Conservation (phyloP, 441 rosid species). For the Dalechampia spathulata region DNA sequence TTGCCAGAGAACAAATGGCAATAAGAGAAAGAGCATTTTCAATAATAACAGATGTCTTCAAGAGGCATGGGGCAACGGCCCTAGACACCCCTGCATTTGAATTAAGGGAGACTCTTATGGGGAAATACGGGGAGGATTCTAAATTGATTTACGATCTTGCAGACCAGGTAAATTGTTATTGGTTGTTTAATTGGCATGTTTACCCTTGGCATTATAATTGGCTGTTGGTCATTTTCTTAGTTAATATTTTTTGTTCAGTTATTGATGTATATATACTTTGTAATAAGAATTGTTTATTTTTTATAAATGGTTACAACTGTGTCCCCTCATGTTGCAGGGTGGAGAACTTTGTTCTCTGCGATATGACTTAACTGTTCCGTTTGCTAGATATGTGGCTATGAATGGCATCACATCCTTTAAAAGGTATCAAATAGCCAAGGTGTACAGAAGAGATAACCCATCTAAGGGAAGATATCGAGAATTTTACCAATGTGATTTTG, state of each 20-base stretch:
- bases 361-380: conserved; percentile 92
- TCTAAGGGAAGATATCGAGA: conserved; percentile 91
- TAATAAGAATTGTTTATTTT: neutral
- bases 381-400: conserved; percentile 92
- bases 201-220: neutral
- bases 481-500: conserved; percentile 96
- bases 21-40: conserved; percentile 77
- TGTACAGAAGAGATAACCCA: conserved; percentile 89
- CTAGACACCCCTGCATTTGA: conserved; percentile 97
- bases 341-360: conserved; percentile 95
- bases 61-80: conserved; percentile 84
- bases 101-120: conserved; percentile 89
- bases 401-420: conserved; percentile 75
- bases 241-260: neutral
- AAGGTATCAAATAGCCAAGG: conserved; percentile 87
- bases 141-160: conserved; percentile 92
- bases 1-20: conserved; percentile 80
- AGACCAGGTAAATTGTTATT: conserved; percentile 59
- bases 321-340: conserved; percentile 46
- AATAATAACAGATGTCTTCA: conserved; percentile 63
- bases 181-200: neutral
- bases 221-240: neutral
- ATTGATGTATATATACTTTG: too few species aligned
- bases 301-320: neutral
- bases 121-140: conserved; percentile 95